Evolutionary conservation across 2,329 filamentous ascomycete genomes (phyloP), one percentile per base, ranked within the genome.

Genomic region (Trichoderma sp.): DNA sequence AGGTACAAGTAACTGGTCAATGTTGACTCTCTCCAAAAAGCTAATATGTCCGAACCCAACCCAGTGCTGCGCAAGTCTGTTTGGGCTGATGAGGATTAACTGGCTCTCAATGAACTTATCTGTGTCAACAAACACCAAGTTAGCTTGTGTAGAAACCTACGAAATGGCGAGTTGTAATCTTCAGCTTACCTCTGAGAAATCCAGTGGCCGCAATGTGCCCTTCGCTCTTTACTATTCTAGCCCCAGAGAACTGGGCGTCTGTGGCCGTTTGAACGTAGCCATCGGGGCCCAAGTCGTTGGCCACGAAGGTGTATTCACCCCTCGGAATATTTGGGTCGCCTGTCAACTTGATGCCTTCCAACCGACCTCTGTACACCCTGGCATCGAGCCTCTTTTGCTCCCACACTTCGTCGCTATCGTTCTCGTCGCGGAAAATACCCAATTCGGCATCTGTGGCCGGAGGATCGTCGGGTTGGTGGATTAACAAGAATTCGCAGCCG

Each of bases 301-400:
- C 93, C 4, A 94, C 88, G 82, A 97, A 98, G 0, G 93, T 94
- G 79, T 92, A 91, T 83, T 98, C 93, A 9, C 95, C 96, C 9
- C 95, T 89, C 0, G 96, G 96, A 16, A 98, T 91, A 78, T 98
- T 97, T 0, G 93, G 91, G 80, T 99, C 96, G 1, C 96, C 96
- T 0, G 96, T 98, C 41, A 99, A 86, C 82, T 98, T 98, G 81
- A 98, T 91, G 0, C 93, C 96, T 82, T 95, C 92, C 4, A 98
- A 83, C 2, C 91, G 88, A 5, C 95, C 94, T 14, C 86, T 87
- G 78, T 93, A 91, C 1, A 90, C 85, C 16, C 85, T 84, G 31
- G 86, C 85, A 16, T 87, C 84, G 1, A 82, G 80, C 66, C 86
- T 86, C 21, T 89, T 85, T 45, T 80, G 79, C 41, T 86, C 80